These are phyloP conservation scores for Saposhnikovia divaricata DNA, from an alignment of 129 eudicot genomes.

Conservation along the genomic window DNA sequence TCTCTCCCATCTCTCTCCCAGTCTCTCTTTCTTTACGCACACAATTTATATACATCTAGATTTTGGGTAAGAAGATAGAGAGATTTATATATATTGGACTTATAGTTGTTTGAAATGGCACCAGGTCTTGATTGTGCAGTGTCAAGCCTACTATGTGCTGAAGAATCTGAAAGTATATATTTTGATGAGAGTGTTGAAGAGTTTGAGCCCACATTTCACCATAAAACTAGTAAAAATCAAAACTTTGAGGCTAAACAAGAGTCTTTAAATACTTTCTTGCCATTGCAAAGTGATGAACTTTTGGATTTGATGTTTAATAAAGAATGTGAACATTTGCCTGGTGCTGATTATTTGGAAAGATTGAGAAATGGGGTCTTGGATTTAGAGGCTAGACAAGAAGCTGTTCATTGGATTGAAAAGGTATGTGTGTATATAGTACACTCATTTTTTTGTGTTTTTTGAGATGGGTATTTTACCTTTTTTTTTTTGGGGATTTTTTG, in stretches of 20 bases:
- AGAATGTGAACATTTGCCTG: conserved; percentile 54
- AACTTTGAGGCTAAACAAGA: conserved; percentile 22
- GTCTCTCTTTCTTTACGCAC: neutral
- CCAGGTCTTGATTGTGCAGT: conserved; percentile 58
- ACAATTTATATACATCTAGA: neutral
- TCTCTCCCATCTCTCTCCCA: neutral
- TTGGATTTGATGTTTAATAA: conserved; percentile 38
- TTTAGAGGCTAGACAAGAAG: conserved; percentile 47
- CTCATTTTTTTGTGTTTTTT: neutral
- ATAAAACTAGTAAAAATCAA: conserved; percentile 23
- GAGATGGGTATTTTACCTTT: neutral
- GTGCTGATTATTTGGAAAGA: conserved; percentile 43
- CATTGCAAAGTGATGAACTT: conserved; percentile 45
- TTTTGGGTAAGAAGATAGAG: neutral
- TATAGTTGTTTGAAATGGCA: conserved; percentile 29
- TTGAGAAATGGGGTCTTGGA: conserved; percentile 58
- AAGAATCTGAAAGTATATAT: conserved; percentile 41
- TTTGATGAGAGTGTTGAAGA: conserved; percentile 28
- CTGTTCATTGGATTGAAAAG: conserved; percentile 73
- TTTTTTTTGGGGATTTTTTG: neutral
- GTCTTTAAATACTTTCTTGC: conserved; percentile 20
- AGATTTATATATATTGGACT: neutral
- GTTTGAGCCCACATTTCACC: conserved; percentile 22
- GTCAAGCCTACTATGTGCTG: conserved; percentile 61
- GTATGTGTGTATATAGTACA: conserved; percentile 24